A percentile compares a stretch with the other conserved stretches of the same genome.
Conservation (phyloP, 1,284 basidiomycete genomes). For the Naganishia cerealis region DNA sequence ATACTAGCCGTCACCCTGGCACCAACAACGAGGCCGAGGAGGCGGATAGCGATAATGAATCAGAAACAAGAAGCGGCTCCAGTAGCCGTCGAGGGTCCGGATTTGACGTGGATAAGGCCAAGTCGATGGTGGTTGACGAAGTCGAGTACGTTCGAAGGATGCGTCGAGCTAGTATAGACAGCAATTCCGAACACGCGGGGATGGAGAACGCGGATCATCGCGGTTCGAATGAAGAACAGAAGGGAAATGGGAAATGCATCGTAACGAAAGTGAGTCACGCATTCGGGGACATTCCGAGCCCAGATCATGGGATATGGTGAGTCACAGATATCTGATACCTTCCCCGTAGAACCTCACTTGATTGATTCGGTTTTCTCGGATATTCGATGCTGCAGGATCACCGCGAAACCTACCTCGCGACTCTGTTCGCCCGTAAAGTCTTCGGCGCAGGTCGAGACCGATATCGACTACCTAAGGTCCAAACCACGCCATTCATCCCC, state of each 20-base stretch:
- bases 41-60: background rate
- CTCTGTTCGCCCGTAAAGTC: background rate
- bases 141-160: constrained; percentile 20
- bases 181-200: background rate
- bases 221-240: background rate
- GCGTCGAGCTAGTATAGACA: constrained; percentile 5
- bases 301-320: constrained; percentile 22
- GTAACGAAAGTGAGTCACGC: background rate
- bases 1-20: background rate
- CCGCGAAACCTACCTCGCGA: constrained; percentile 5
- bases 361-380: background rate
- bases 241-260: background rate
- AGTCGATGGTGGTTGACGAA: constrained; percentile 26
- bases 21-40: background rate
- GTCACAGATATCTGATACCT: background rate
- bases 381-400: constrained; percentile 8
- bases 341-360: background rate
- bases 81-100: constrained; percentile 6
- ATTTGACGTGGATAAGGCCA: constrained; percentile 19
- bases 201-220: background rate
- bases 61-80: background rate
- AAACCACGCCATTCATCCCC: background rate
- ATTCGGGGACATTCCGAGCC: background rate
- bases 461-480: background rate
- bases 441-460: background rate